Evolutionary conservation across 768 basidiomycete species (phyloP).

Genomic region (Suillus subaureus): DNA sequence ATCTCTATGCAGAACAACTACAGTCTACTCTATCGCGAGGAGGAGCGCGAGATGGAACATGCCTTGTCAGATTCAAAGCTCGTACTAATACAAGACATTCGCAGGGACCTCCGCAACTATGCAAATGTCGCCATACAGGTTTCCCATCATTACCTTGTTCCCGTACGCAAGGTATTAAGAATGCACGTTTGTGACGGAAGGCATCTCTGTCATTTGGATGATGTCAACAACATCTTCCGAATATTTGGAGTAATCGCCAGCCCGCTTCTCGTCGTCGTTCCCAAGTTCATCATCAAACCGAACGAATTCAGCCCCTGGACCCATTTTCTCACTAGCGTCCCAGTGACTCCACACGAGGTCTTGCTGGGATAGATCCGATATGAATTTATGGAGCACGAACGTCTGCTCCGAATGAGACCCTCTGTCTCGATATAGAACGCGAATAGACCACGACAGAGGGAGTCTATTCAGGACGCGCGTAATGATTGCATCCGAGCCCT

Average conservation of each 20-base stretch:
- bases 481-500: constrained; percentile 34
- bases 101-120: constrained; percentile 14
- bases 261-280: background rate
- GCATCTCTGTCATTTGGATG: constrained; percentile 13
- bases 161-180: constrained; percentile 20
- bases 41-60: constrained; percentile 53
- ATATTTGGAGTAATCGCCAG: background rate
- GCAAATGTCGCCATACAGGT: constrained; percentile 21
- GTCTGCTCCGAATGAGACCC: background rate
- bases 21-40: constrained; percentile 58
- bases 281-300: constrained; percentile 1
- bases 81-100: background rate
- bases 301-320: constrained; percentile 5
- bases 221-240: constrained; percentile 9
- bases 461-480: constrained; percentile 21
- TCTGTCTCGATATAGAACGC: constrained; percentile 21
- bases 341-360: constrained; percentile 1
- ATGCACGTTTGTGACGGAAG: constrained; percentile 11
- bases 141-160: constrained; percentile 17
- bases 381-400: constrained; percentile 4
- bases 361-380: background rate
- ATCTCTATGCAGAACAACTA: constrained; percentile 70
- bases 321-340: background rate
- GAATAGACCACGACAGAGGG: constrained; percentile 19
- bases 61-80: background rate